phyloP scores from a whole-genome alignment of 768 basidiomycete genomes.

The Leucosporidium yakuticum region DNA sequence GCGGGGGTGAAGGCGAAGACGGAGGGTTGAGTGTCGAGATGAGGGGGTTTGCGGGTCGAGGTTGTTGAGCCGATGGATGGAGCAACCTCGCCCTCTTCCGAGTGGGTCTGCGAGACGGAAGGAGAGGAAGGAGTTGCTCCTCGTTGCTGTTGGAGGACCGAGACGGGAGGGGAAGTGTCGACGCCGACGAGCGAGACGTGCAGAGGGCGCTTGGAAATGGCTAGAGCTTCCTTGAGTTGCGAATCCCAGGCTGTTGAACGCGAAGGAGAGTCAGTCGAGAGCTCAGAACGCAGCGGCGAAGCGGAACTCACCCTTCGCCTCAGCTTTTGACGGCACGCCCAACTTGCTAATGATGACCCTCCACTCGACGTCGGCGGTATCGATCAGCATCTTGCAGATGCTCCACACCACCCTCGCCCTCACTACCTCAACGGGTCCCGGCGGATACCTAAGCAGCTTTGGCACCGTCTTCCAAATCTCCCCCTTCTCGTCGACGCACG shows the following conservation, averaged over 20 bases:
- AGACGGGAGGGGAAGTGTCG: conserved; percentile 19
- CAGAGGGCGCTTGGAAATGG: conserved; percentile 1
- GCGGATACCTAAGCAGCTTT: conserved; percentile 12
- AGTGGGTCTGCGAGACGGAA: not conserved
- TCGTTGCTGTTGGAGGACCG: not conserved
- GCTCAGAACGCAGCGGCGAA: not conserved
- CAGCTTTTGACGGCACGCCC: conserved; percentile 13
- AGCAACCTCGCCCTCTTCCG: conserved; percentile 22
- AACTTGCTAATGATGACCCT: conserved; percentile 24
- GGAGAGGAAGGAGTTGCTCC: not conserved
- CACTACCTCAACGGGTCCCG: conserved; percentile 9
- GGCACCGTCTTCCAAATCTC: conserved; percentile 27
- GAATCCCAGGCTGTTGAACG: conserved; percentile 20
- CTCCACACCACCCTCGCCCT: conserved; percentile 20
- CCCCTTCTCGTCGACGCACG: conserved; percentile 28
- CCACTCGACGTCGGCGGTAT: conserved; percentile 29
- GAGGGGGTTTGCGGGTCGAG: not conserved
- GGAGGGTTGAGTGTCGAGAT: conserved; percentile 20
- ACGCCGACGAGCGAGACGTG: conserved; percentile 20
- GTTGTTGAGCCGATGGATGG: not conserved
- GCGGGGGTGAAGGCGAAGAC: conserved; percentile 28
- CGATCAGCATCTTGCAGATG: conserved; percentile 6
- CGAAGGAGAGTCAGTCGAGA: not conserved
- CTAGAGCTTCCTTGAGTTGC: conserved; percentile 19
- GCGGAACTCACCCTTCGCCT: conserved; percentile 16